phyloP scores from a whole-genome alignment of 1,139 yeast species.

The Starmera stellimalicola region DNA sequence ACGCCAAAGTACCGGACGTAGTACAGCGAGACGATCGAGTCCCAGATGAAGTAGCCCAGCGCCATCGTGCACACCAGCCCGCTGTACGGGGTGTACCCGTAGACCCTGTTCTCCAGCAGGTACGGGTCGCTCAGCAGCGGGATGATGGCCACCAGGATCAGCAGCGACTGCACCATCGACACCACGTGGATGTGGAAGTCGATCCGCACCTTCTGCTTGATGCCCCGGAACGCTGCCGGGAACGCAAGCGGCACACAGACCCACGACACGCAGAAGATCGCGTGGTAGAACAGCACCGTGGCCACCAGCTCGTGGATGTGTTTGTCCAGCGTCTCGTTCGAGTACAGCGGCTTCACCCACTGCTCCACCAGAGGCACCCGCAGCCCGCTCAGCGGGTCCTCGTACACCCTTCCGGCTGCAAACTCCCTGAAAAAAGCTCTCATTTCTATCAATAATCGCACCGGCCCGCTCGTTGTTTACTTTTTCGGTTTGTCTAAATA shows the following conservation, averaged over 20 bases:
- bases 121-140: constrained; percentile 55
- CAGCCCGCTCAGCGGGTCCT: constrained; percentile 22
- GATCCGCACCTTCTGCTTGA: constrained; percentile 38
- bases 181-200: constrained; percentile 79
- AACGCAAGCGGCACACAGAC: constrained; percentile 33
- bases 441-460: constrained; percentile 1
- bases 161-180: constrained; percentile 64
- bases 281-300: constrained; percentile 30
- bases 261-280: constrained; percentile 29
- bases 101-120: constrained; percentile 41
- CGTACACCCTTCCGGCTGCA: constrained; percentile 11
- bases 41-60: constrained; percentile 91
- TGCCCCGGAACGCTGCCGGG: constrained; percentile 33
- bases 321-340: constrained; percentile 21
- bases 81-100: constrained; percentile 64
- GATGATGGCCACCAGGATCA: constrained; percentile 43
- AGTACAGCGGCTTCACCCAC: constrained; percentile 16
- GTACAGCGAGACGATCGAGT: constrained; percentile 51
- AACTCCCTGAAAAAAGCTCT: background rate
- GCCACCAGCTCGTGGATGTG: constrained; percentile 38
- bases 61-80: constrained; percentile 67
- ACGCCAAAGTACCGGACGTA: constrained; percentile 60
- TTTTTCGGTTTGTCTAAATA: background rate
- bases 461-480: too few relatives aligned
- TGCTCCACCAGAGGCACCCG: constrained; percentile 21